Evolutionary conservation across 2,329 filamentous ascomycete genomes (phyloP).

Genomic region (Fusarium sp.): DNA sequence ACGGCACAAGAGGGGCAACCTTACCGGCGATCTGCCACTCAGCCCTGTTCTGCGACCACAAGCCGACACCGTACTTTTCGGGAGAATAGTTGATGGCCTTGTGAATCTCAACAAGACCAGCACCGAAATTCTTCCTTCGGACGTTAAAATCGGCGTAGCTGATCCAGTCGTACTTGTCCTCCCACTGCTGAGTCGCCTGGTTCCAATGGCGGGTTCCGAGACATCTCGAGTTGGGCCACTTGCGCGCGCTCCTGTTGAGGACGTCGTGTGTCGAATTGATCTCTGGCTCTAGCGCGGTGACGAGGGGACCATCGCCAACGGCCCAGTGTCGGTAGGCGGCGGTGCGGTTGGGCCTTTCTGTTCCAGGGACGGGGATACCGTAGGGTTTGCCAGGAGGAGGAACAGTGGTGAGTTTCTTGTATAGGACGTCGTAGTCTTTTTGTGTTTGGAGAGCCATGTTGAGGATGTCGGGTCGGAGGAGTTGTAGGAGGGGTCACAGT

Average conservation of each 20-base stretch:
- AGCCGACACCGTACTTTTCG: slow-evolving; percentile 77
- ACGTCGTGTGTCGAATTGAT: slow-evolving; percentile 81
- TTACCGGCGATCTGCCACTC: slow-evolving; percentile 87
- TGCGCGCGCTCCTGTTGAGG: slow-evolving; percentile 76
- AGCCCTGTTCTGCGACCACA: slow-evolving; percentile 87
- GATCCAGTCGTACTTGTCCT: slow-evolving; percentile 82
- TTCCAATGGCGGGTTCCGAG: slow-evolving; percentile 87
- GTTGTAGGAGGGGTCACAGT: slow-evolving; percentile 19
- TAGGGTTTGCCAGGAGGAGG: slow-evolving; percentile 83
- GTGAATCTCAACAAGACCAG: slow-evolving; percentile 86
- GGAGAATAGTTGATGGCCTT: slow-evolving; percentile 72
- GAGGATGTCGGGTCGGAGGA: slow-evolving; percentile 18
- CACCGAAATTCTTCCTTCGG: slow-evolving; percentile 85
- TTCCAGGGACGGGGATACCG: slow-evolving; percentile 80
- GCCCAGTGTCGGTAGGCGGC: slow-evolving; percentile 87
- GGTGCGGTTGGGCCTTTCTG: slow-evolving; percentile 77
- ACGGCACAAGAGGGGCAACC: slow-evolving; percentile 25
- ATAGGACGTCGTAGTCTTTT: slow-evolving; percentile 52
- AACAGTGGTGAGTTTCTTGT: slow-evolving; percentile 66
- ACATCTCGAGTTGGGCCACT: slow-evolving; percentile 74
- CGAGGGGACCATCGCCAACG: slow-evolving; percentile 75
- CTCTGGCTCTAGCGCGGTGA: slow-evolving; percentile 77
- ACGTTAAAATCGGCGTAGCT: slow-evolving; percentile 83
- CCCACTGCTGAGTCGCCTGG: slow-evolving; percentile 75
- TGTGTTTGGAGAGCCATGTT: slow-evolving; percentile 48